These are phyloP conservation scores for Venturia pyrina DNA, from an alignment of 2,329 filamentous ascomycete genomes.

Conservation along the genomic window DNA sequence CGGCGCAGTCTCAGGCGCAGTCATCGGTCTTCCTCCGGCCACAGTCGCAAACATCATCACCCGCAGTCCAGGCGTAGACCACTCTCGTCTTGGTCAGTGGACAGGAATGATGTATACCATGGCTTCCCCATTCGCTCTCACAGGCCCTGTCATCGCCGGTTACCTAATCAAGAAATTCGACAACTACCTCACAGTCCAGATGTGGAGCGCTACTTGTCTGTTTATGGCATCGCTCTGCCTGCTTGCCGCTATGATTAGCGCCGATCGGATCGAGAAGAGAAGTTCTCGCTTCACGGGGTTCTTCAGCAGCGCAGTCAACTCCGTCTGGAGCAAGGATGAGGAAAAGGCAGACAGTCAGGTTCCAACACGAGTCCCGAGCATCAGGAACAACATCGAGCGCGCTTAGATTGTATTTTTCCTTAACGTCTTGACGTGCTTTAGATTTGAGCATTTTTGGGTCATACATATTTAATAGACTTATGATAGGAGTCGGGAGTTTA, in stretches of 20 bases:
- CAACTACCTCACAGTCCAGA: slow-evolving; percentile 35
- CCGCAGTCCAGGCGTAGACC: slow-evolving; percentile 17
- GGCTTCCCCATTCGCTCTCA: slow-evolving; percentile 34
- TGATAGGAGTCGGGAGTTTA: neutral
- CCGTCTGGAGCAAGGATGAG: neutral
- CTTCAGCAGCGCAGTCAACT: neutral
- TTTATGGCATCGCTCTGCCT: slow-evolving; percentile 33
- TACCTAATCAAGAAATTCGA: slow-evolving; percentile 33
- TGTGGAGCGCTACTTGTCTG: slow-evolving; percentile 36
- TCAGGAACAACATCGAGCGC: neutral
- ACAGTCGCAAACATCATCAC: slow-evolving; percentile 31
- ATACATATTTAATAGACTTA: neutral
- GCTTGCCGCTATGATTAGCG: slow-evolving; percentile 13
- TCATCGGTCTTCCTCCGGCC: slow-evolving; percentile 41
- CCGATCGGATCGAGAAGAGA: neutral
- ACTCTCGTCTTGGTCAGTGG: slow-evolving; percentile 40
- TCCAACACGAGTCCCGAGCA: neutral
- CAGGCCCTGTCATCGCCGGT: slow-evolving; percentile 38
- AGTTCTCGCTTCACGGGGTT: neutral
- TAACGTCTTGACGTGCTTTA: neutral
- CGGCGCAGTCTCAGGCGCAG: slow-evolving; percentile 37
- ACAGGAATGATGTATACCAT: slow-evolving; percentile 43
- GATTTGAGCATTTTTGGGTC: neutral
- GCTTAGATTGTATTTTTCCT: neutral
- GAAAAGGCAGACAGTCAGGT: neutral